phyloP scores from a whole-genome alignment of 2,329 filamentous ascomycete genomes.

The Fusarium pseudoanthophilum region DNA sequence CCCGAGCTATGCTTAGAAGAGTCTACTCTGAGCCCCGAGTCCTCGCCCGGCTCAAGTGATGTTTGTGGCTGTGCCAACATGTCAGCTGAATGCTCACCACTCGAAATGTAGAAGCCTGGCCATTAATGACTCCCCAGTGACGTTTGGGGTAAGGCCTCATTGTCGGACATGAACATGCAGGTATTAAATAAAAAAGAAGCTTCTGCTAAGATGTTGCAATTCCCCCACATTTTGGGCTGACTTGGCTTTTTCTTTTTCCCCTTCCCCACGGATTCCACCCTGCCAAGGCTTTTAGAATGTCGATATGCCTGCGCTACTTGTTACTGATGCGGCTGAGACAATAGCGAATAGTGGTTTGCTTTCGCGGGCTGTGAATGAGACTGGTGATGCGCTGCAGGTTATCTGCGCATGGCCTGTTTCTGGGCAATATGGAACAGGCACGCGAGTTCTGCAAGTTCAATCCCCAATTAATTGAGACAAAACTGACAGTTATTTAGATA shows the following conservation, averaged over 20 bases:
- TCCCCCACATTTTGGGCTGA: slow-evolving; percentile 6
- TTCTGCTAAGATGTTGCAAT: background rate
- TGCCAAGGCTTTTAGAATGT: slow-evolving; percentile 17
- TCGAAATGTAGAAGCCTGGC: slow-evolving; percentile 17
- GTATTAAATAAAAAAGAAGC: slow-evolving; percentile 10
- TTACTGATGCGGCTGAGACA: background rate
- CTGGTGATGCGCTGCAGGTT: slow-evolving; percentile 50
- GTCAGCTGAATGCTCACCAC: slow-evolving; percentile 21
- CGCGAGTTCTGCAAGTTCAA: slow-evolving; percentile 59
- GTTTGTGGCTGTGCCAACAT: slow-evolving; percentile 14
- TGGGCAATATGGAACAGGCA: slow-evolving; percentile 67
- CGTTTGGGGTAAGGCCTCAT: background rate
- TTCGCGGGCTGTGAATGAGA: background rate
- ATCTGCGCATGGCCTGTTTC: slow-evolving; percentile 67
- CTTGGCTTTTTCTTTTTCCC: background rate
- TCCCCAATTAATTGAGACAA: background rate
- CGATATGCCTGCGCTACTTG: slow-evolving; percentile 12
- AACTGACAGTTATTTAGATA: slow-evolving; percentile 56
- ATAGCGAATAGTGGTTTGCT: background rate
- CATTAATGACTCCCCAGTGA: background rate
- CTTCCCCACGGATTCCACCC: background rate
- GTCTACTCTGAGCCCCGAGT: background rate
- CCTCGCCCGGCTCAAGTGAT: slow-evolving; percentile 6
- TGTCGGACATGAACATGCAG: background rate
- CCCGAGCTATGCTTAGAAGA: background rate